These are phyloP conservation scores for Calonectria honghensis DNA, from an alignment of 2,329 filamentous ascomycete species.

Conservation along the genomic window DNA sequence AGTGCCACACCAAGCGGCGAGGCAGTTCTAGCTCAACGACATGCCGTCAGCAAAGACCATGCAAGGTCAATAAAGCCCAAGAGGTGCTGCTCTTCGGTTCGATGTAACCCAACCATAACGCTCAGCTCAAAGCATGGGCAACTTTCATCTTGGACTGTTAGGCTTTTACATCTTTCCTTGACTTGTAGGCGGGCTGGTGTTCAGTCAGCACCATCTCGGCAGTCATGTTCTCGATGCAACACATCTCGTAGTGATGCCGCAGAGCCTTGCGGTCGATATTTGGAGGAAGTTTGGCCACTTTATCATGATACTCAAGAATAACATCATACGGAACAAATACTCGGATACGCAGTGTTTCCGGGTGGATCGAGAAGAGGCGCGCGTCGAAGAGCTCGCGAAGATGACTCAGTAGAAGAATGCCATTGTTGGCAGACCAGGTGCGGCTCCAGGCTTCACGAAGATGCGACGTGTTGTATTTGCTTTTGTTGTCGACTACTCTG, in stretches of 20 bases:
- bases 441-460: conserved; percentile 35
- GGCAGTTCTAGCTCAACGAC: background rate
- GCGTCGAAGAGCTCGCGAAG: conserved; percentile 48
- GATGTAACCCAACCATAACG: background rate
- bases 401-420: conserved; percentile 45
- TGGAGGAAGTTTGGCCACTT: background rate
- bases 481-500: background rate
- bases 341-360: conserved; percentile 45
- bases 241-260: conserved; percentile 13
- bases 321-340: conserved; percentile 16
- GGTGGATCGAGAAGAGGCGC: conserved; percentile 51
- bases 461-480: background rate
- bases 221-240: conserved; percentile 17
- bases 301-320: conserved; percentile 1
- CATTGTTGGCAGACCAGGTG: conserved; percentile 41
- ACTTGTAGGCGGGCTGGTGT: background rate
- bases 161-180: background rate
- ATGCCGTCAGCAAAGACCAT: background rate
- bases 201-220: background rate
- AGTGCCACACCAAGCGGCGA: background rate
- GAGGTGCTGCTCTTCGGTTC: background rate
- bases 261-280: conserved; percentile 14
- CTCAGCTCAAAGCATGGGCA: background rate
- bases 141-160: background rate
- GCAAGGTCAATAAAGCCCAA: background rate